Conservation (phyloP, 805 yeast genomes). For the Hanseniaspora jakobsenii region DNA sequence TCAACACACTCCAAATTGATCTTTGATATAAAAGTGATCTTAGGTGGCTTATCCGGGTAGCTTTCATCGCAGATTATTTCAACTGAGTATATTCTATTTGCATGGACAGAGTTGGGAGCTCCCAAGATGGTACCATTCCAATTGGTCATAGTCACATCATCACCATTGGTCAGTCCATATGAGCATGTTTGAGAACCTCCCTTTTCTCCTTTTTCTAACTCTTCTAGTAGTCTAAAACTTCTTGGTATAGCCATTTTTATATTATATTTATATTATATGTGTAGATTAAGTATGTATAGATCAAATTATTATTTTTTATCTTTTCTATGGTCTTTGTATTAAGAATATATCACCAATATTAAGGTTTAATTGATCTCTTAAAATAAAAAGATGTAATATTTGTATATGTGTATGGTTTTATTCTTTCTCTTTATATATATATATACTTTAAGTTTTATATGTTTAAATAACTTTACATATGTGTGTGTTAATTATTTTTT, state of each 20-base stretch:
- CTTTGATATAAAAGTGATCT: slow-evolving; percentile 65
- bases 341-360: no score
- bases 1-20: slow-evolving; percentile 90
- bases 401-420: no score
- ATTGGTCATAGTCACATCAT: slow-evolving; percentile 81
- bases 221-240: slow-evolving; percentile 87
- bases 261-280: background rate
- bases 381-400: no score
- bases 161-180: slow-evolving; percentile 80
- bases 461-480: no score
- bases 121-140: slow-evolving; percentile 99
- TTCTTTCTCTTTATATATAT: no score
- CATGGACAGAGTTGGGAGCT: slow-evolving; percentile 86
- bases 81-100: slow-evolving; percentile 81
- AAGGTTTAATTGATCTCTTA: no score
- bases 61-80: slow-evolving; percentile 67
- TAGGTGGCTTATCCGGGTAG: slow-evolving; percentile 86
- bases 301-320: no score
- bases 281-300: no score
- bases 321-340: no score
- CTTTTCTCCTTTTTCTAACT: slow-evolving; percentile 94
- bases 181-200: slow-evolving; percentile 98
- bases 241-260: slow-evolving; percentile 43
- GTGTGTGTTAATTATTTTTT: no score
- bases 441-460: no score